Evolutionary conservation across 2,329 filamentous ascomycete species (phyloP), one percentile per base, ranked within the genome.

Genomic region (Trichoderma polysporum): DNA sequence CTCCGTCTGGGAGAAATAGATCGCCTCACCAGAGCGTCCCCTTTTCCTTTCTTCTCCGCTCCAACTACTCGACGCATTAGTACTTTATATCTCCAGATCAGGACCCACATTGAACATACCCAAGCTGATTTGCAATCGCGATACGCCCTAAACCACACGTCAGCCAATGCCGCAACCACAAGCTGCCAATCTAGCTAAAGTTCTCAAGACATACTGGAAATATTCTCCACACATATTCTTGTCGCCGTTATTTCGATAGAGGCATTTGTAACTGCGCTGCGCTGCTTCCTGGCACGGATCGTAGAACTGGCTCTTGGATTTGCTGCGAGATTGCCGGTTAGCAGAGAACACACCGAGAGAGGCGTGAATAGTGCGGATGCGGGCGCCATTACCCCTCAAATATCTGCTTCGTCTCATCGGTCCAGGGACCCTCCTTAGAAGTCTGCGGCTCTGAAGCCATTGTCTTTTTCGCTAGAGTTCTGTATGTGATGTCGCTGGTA

Each of bases 261-360:
- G 81, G 75, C 95, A 99, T 77, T 88, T 90, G 72, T 97, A 89
- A 79, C 94, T 97, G 75, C 87, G 86, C 71, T 90, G 84, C 8
- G 95, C 94, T 5, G 93, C 93, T 74, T 97, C 94, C 78, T 98
- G 94, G 79, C 95, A 99, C 2, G 95, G 95, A 74, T 99, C 95
- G 77, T 92, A 93, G 81, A 91, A 98, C 77, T 97, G 90, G 83
- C 93, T 97, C 75, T 90, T 88, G 65, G 85, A 86, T 84, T 98
- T 98, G 72, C 94, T 97, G 74, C 61, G 41, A 56, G 25, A 5
- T 33, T n/a, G 35, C 17, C 7, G 10, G 15, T 61, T 39, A 50
- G 47, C 45, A 39, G 33, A 12, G 9, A 27, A 27, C 12, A 8
- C 3, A 0, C 7, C 2, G 25, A 5, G 10, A 9, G n/a, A 56